Evolutionary conservation across 441 rosid genomes (phyloP), one percentile per base, ranked within the genome.

Genomic region (Sinapis alba): DNA sequence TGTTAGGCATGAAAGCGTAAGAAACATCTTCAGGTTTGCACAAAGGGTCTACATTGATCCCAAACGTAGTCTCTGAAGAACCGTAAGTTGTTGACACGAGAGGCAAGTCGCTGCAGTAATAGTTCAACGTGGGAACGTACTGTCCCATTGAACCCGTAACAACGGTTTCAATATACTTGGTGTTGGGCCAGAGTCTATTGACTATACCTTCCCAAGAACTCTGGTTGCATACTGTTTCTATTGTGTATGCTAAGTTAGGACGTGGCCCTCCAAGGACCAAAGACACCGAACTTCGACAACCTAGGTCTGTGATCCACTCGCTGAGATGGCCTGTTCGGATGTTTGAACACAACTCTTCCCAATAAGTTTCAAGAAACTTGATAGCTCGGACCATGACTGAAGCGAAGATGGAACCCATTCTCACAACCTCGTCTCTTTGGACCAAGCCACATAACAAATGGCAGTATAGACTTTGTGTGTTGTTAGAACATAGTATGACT

Each of bases 101-200:
- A 54, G 96, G 96, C 65, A 88, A 83, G 61, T 88, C 93, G 19
- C 82, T 80, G 21, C 92, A 79, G 59, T 92, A 90, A 51, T 78
- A 83, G 71, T 89, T 86, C 53, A 92, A 87, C 10, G 78, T 79
- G 4, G 88, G 81, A 28, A 85, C 82, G 21, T 90, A 92, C 60
- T 92, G 98, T 8, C 87, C 90, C 98, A 92, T 90, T n/a, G 92
- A 80, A 27, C 94, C 92, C 2, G 96, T 89, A 41, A 84, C 83
- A 67, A 90, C 83, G 13, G 86, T 90, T 63, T 83, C 89, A 51
- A 92, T 77, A 71, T 71, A 89, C 81, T 84, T 92, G 4, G 86
- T 83, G 63, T 73, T 82, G 36, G 93, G 96, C 94, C 96, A 92
- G 0, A 92, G 66, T 74, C 71, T 90, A 58, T 36, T 85, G 12